Percentiles rank a stretch among this genome's conserved stretches.
phyloP scores from a whole-genome alignment of 2,329 filamentous ascomycete genomes.

The Neonectria ditissima region DNA sequence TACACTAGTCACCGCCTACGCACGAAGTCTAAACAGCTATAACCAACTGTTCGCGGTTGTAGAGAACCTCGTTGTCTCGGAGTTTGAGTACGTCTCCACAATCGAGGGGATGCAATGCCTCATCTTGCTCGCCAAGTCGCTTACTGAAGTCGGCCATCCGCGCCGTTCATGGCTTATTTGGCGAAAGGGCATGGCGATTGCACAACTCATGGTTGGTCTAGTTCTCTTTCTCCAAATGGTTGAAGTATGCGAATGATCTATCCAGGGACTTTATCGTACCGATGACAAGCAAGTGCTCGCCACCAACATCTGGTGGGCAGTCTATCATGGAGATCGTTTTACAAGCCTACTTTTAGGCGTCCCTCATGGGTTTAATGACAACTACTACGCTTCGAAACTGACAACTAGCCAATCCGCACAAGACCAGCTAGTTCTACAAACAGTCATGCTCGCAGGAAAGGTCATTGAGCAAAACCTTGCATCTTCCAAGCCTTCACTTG shows the following conservation, averaged over 20 bases:
- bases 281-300: not conserved
- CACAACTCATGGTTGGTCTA: constrained; percentile 17
- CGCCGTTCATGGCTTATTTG: constrained; percentile 21
- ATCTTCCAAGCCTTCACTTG: not conserved
- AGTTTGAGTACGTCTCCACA: constrained; percentile 11
- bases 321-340: constrained; percentile 19
- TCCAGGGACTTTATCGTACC: constrained; percentile 10
- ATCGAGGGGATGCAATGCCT: constrained; percentile 20
- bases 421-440: not conserved
- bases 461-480: constrained; percentile 14
- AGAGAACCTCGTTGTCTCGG: constrained; percentile 13
- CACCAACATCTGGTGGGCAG: constrained; percentile 14
- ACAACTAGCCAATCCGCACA: not conserved
- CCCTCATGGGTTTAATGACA: constrained; percentile 17
- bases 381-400: not conserved
- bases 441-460: constrained; percentile 11
- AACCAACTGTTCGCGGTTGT: constrained; percentile 10
- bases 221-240: too few species aligned
- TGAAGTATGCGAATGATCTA: not conserved
- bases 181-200: constrained; percentile 16
- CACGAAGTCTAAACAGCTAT: constrained; percentile 5
- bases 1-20: not conserved
- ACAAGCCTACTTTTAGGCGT: constrained; percentile 18
- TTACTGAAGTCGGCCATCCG: constrained; percentile 9
- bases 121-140: constrained; percentile 10